Conservation (phyloP, 805 yeast genomes). For the Zygosaccharomyces bailii region DNA sequence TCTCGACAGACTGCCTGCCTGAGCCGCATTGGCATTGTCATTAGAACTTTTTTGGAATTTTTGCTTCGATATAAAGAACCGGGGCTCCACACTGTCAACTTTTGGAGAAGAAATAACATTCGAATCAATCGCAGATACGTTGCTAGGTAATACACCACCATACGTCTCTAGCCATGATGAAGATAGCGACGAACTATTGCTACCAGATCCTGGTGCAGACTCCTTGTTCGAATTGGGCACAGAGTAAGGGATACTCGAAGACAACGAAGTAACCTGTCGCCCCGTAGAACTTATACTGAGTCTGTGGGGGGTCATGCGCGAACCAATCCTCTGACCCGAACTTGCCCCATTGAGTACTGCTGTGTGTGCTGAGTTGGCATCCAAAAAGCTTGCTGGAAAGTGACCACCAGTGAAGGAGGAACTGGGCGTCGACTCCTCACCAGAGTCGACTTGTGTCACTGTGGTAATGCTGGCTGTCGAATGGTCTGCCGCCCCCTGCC, state of each 20-base stretch:
- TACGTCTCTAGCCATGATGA: constrained; percentile 36
- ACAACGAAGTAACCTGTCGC: constrained; percentile 42
- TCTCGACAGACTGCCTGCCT: constrained; percentile 28
- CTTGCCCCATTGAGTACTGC: constrained; percentile 28
- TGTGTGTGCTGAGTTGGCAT: constrained; percentile 37
- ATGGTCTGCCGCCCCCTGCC: constrained; percentile 12
- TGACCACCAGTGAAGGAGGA: constrained; percentile 13
- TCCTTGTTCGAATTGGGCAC: constrained; percentile 61
- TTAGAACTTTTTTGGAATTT: constrained; percentile 39
- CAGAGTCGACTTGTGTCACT: constrained; percentile 30
- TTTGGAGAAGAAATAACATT: constrained; percentile 70
- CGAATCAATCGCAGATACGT: constrained; percentile 45
- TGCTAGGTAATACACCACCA: constrained; percentile 40
- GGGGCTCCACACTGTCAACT: constrained; percentile 71
- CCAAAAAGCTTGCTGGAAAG: constrained; percentile 33
- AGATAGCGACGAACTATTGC: constrained; percentile 34
- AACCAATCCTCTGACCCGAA: constrained; percentile 23
- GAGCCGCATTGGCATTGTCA: constrained; percentile 23
- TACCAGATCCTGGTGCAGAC: constrained; percentile 23
- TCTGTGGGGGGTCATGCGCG: constrained; percentile 17
- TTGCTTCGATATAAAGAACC: constrained; percentile 80
- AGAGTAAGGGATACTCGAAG: constrained; percentile 63
- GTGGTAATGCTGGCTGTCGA: constrained; percentile 31
- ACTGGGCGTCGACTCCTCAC: constrained; percentile 13
- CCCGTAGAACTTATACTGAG: constrained; percentile 16